Evolutionary conservation across 2,329 filamentous ascomycete genomes (phyloP), one percentile per base, ranked within the genome.

Genomic region (Epichloe sp.): DNA sequence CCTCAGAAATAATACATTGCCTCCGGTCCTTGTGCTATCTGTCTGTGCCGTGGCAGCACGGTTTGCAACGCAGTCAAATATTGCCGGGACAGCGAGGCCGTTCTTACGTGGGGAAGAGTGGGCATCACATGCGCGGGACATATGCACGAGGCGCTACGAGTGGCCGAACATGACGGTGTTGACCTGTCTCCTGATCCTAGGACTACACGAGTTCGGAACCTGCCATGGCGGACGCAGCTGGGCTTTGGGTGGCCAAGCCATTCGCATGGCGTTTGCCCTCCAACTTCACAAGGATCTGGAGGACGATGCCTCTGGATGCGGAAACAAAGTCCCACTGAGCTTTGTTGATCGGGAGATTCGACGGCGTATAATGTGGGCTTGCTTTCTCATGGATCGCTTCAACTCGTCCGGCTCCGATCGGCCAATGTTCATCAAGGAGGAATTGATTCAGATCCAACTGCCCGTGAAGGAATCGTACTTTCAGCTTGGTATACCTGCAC

Each of bases 381-480:
- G 91, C 63, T 95, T 95, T 62, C 68, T 96, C 52, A 96, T 97
- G 90, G 93, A 98, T 64, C 82, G 91, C 0, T 96, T 96, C 72
- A 96, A 94, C 67, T 96, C 91, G 0, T 96, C 90, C 1, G 91
- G 93, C 2, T 94, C 88, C 2, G 90, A 96, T 60, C 79, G 91
- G 38, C 93, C 93, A 19, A 87, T 88, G 49, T 95, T 96, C 58
- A 85, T 95, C 50, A 85, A 87, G 57, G 89, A 96, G 65, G 87
- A 93, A 57, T 88, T 87, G 51, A 78, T 97, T 54, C 84, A 88
- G 58, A 88, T 96, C 15, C 91, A 93, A 56, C 71, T 98, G 23
- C 93, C 93, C 0, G 86, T 96, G 59, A 90, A 87, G 63, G 93
- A 98, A 65, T 83, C 83, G 47, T 83, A 88, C 56, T 97, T 95